Evolutionary conservation across 805 yeast genomes (phyloP), one percentile per base, ranked within the genome.

Genomic region (Myxozyma lipomycoides): DNA sequence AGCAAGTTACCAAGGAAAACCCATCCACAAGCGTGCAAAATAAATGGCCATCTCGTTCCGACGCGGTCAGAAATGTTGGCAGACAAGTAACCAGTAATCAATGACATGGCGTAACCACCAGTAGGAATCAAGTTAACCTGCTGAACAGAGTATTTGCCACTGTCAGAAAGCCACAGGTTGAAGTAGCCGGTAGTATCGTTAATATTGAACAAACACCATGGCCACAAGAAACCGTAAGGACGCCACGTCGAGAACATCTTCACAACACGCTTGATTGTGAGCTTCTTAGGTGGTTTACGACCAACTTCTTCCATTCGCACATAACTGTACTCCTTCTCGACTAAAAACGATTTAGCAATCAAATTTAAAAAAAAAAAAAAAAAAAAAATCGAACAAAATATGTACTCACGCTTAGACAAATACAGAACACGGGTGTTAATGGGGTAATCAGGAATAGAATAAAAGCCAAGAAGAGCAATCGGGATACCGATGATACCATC

Each of bases 401-500:
- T n/a, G n/a, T n/a, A n/a, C n/a, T n/a, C n/a, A n/a, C n/a, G 38
- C 28, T 53, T 43, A 21, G 37, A 78, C 82, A 1, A 78, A 70
- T 24, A 81, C 62, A 60, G 71, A 75, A 24, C 77, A 62, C 6
- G 77, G 73, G 62, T 82, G 77, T 51, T 73, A 69, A 45, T 73
- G 64, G 18, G 88, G 86, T 23, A 84, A 81, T 50, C 87, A 86
- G 19, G 88, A 86, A 51, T 81, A 65, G 62, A 72, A 61, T 48
- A 52, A 41, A 37, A 52, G n/a, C 56, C 56, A n/a, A 52, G 45
- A 30, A 50, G 35, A 4, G 56, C 52, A 26, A 52, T 52, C 34
- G 56, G 56, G 32, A 52, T 40, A 23, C 53, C 49, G 26, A 50
- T 50, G 40, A 49, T 36, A n/a, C 58, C 58, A 38, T 53, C 58